Base-by-base conservation (phyloP, 23 red algal species). In the Chondrus crispus region DNA sequence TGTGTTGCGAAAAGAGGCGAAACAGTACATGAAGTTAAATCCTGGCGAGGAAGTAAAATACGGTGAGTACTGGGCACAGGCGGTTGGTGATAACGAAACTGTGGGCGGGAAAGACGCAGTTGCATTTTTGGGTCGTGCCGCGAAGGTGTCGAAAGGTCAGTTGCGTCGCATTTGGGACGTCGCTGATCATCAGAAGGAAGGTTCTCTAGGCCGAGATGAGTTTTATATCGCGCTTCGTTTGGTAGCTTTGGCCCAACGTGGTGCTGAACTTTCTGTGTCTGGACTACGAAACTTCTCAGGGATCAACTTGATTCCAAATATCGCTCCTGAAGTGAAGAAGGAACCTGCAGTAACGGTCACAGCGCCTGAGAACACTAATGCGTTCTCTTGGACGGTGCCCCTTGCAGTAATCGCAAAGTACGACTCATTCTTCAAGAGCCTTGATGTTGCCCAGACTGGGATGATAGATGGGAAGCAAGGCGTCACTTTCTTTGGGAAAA, bases 191-290 rank as follows among this genome's bases (percentile, higher is more conserved):
- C 48, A 49, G 35, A 82, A 89, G 53, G 80, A 87, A 42, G 97
- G 97, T 7, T 41, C 64, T 38, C 85, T 99, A 7, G 89, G 88
- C 37, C 85, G 87, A 28, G 77, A 94, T 26, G 62, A 96, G 62
- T 99, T 99, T 88, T 99, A 88, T 85, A 85, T 99, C 53, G 97
- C 97, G 19, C 70, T 99, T 22, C 91, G 97, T 36, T 91, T 99
- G 43, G 69, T 99, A 48, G 97, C 97, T 20, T 62, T 99, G 43
- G 84, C 80, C 53, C 97, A 99, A 84, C 66, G 97, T 37, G 97
- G 97, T 22, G 92, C 93, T 29, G 94, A 96, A 24, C 68, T 93
- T 46, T 96, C 97, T 11, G 74, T 96, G 43, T 50, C 85, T 44
- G 94, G 97, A 42, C 74, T 99, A 52, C 78, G 95, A 64, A 92